Evolutionary conservation across 2,329 filamentous ascomycete species (phyloP).

Genomic region (Aspergillus quadrilineatus): DNA sequence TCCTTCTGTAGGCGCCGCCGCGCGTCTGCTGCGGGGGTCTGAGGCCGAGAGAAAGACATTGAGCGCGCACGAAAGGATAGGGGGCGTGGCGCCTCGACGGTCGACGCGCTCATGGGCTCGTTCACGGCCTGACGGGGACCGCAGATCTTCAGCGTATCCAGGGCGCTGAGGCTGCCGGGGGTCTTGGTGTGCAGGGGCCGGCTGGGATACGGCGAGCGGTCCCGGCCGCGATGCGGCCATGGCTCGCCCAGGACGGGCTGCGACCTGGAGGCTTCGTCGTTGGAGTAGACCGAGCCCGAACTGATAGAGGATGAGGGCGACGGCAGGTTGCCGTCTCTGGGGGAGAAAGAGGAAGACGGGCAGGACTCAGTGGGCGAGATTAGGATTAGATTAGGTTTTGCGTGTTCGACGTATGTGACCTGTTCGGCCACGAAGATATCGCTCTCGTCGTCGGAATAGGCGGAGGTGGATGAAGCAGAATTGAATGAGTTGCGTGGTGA

Average conservation of each 20-base stretch:
- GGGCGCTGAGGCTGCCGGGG: conserved; percentile 12
- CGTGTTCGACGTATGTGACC: conserved; percentile 32
- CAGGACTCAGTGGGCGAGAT: conserved; percentile 29
- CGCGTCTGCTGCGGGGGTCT: conserved; percentile 24
- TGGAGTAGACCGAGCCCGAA: conserved; percentile 16
- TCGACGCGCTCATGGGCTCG: conserved; percentile 27
- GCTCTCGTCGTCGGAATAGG: conserved; percentile 32
- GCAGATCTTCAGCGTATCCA: conserved; percentile 6
- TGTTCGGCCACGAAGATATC: conserved; percentile 35
- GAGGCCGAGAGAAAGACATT: conserved; percentile 26
- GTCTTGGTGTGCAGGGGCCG: conserved; percentile 9
- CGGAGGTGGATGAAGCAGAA: conserved; percentile 23
- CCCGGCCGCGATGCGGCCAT: conserved; percentile 4
- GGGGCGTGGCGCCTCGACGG: conserved; percentile 20
- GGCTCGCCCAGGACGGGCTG: conserved; percentile 18
- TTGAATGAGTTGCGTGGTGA: conserved; percentile 18
- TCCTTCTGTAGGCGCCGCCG: conserved; percentile 22
- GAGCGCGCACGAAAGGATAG: conserved; percentile 22
- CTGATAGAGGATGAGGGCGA: conserved; percentile 1
- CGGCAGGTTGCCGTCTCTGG: neutral
- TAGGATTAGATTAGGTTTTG: conserved; percentile 33
- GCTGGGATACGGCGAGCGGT: neutral
- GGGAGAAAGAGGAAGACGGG: neutral
- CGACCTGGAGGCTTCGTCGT: conserved; percentile 18
- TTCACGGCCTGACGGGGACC: conserved; percentile 7